Evolutionary conservation across 2,329 filamentous ascomycete genomes (phyloP), one percentile per base, ranked within the genome.

Genomic region (Clonostachys solani): DNA sequence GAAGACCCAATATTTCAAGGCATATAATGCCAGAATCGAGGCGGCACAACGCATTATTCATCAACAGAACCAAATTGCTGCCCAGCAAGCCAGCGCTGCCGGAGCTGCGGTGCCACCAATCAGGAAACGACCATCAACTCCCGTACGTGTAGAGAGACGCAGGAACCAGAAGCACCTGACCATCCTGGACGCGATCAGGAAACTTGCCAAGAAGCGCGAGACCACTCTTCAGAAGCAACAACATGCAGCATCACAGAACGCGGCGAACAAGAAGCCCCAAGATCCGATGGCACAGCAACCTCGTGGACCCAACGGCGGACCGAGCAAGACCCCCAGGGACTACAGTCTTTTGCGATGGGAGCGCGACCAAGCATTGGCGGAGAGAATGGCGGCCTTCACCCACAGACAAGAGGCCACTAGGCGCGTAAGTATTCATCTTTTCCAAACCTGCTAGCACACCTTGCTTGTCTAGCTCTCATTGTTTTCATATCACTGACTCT

Each of bases 121-220:
- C 59, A 81, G 74, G 63, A 80, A 89, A 49, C 78, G 90, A 51
- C 81, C 86, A 29, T 95, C 89, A 1, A 83, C 86, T 1, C 92
- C 92, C 4, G 71, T 94, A 33, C 80, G 89, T 45, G 92, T 99
- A 6, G 92, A 97, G 60, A 83, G 92, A 51, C 83, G 92, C 47
- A 84, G 89, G 53, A 89, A 90, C 53, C 88, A 91, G 52, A 89
- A 91, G 60, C 89, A 96, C 60, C 73, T 97, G 48, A 88, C 87
- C 42, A 77, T 97, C 58, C 85, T 99, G 55, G 92, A 97, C 66
- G 89, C 89, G 4, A 96, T 97, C 89, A 83, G 92, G 40, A 99
- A 97, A 64, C 67, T 96, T 43, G 92, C 92, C 1, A 95, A 96
- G 74, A 97, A 96, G 68, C 83, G 92, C 23, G 94, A 99, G 68